Base-by-base conservation (phyloP, 495 filamentous ascomycete genomes). In the Mytilinidion resinicola region DNA sequence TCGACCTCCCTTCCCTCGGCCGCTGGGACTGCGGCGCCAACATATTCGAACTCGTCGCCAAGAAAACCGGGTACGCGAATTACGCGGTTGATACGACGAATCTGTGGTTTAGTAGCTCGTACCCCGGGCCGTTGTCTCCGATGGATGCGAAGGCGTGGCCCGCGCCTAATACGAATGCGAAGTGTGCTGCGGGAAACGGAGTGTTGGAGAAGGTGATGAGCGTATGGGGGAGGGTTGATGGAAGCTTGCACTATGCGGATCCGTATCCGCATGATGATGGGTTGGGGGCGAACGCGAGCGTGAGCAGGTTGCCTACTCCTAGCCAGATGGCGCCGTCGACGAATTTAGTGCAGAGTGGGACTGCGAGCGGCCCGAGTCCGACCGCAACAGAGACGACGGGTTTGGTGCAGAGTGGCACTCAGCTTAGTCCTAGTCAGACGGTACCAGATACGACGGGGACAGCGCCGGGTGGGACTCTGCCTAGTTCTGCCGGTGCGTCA, bases 11-110 rank as follows among this genome's bases (percentile, higher is more conserved):
- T 15, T 85, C 80, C 35, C 78, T 89, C 9, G 85, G 85, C 10
- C 77, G 85, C 62, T 88, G 83, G 74, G 85, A 89, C 62, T 84
- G 85, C 42, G 85, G 85, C 56, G 85, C 85, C 34, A 89, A 89
- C 56, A 73, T 88, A 17, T 82, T 87, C 55, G 65, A 78, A 34
- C 68, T 83, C n/a, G 80, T 85, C 17, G 80, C 83, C 9, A 75
- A 81, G 36, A 74, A 74, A 63, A 79, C 78, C 4, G 80, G 80
- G 41, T 85, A 85, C 65, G 58, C 69, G 37, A 87, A 80, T 66
- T 76, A 70, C 51, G 56, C 74, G 3, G 75, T 79, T 36, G 72
- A 80, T 55, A 70, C 66, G 36, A 70, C 57, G 34, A 72, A 75
- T 36, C 63, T 77, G 19, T 74, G 59, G 55, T 50, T 80, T 15